Percentiles rank a stretch among this genome's conserved stretches.
Evolutionary conservation across 2,329 filamentous ascomycete genomes (phyloP).

Genomic region (Penicillium sp.): DNA sequence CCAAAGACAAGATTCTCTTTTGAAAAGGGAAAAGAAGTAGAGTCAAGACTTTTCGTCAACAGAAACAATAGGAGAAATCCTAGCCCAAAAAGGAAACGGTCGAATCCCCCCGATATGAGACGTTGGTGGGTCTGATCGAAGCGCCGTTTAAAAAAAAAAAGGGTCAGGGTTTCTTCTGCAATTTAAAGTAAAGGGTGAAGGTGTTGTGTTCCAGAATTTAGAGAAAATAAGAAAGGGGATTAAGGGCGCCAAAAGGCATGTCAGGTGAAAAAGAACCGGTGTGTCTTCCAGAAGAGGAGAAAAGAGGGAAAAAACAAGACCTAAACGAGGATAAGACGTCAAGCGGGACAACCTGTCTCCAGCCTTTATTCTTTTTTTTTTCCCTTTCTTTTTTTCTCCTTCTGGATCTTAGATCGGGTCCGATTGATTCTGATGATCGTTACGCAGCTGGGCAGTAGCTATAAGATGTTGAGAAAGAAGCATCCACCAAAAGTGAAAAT

Average conservation of each 20-base stretch:
- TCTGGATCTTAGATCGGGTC: constrained; percentile 17
- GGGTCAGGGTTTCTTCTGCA: constrained; percentile 25
- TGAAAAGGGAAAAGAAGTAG: not conserved
- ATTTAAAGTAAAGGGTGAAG: constrained; percentile 27
- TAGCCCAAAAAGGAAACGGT: constrained; percentile 11
- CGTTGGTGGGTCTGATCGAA: constrained; percentile 31
- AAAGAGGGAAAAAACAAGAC: constrained; percentile 6
- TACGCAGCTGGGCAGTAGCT: constrained; percentile 21
- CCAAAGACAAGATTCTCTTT: constrained; percentile 1
- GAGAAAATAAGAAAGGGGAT: not conserved
- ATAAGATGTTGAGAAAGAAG: not conserved
- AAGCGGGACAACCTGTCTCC: constrained; percentile 9
- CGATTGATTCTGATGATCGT: constrained; percentile 18
- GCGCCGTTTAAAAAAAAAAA: constrained; percentile 24
- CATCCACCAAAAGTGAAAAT: constrained; percentile 12
- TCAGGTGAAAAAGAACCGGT: constrained; percentile 7
- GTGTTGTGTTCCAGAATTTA: constrained; percentile 1
- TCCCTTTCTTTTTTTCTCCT: not conserved
- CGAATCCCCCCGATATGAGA: constrained; percentile 24
- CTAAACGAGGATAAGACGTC: constrained; percentile 7
- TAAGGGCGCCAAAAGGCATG: constrained; percentile 6
- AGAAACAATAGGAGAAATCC: constrained; percentile 8
- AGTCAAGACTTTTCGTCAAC: not conserved
- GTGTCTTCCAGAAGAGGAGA: constrained; percentile 6
- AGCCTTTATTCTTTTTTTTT: not conserved